phyloP scores from a whole-genome alignment of 2,329 filamentous ascomycete species.

The Helotiales sp. region DNA sequence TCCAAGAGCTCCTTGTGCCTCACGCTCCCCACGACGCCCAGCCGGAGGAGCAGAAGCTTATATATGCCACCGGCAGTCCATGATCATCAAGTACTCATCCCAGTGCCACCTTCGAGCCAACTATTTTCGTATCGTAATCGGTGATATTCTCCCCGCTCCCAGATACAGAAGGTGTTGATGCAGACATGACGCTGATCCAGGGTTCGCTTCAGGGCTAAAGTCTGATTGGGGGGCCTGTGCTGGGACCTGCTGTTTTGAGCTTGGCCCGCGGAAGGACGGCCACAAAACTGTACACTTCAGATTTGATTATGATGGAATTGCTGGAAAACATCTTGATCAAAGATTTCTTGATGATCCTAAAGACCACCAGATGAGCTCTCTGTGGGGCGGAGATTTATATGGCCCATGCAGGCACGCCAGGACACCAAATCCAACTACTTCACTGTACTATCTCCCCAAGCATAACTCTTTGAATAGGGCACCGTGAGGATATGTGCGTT shows the following conservation, averaged over 20 bases:
- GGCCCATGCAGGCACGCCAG: too few relatives aligned
- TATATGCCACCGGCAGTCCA: constrained; percentile 1
- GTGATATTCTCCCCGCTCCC: neutral
- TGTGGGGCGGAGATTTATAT: too few relatives aligned
- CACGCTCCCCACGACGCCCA: neutral
- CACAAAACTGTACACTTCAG: too few relatives aligned
- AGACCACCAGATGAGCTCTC: too few relatives aligned
- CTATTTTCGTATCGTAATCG: neutral
- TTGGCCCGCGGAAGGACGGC: neutral
- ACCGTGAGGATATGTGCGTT: too few relatives aligned
- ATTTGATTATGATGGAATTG: too few relatives aligned
- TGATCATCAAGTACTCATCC: neutral
- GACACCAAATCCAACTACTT: too few relatives aligned
- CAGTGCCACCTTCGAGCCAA: neutral
- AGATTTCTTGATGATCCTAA: too few relatives aligned
- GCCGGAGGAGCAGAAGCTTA: neutral
- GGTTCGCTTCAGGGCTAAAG: neutral
- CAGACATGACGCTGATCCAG: neutral
- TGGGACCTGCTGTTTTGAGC: neutral
- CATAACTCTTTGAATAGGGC: too few relatives aligned
- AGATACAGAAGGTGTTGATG: constrained; percentile 7
- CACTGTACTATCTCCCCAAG: too few relatives aligned
- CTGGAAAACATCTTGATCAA: too few relatives aligned
- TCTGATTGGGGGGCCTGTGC: neutral
- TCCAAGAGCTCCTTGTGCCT: neutral